phyloP scores from a whole-genome alignment of 1,284 basidiomycete species.

The Clitocybe nebularis region DNA sequence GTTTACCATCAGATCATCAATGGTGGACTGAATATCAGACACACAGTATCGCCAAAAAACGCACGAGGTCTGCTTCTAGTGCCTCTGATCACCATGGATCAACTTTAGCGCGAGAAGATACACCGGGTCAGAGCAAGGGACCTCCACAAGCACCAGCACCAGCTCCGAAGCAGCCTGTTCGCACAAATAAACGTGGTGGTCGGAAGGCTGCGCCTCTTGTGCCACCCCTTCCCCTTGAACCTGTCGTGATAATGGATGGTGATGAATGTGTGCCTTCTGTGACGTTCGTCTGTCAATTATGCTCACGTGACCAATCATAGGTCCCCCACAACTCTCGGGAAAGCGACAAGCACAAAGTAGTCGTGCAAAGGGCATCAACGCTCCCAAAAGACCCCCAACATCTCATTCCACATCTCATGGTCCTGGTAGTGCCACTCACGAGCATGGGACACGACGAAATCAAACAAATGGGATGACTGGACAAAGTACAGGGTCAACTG shows the following conservation, averaged over 20 bases:
- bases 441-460: slow-evolving; percentile 43
- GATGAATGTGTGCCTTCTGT: slow-evolving; percentile 52
- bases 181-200: slow-evolving; percentile 40
- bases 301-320: slow-evolving; percentile 12
- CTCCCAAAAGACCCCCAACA: slow-evolving; percentile 43
- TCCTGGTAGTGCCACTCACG: slow-evolving; percentile 36
- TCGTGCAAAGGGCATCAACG: slow-evolving; percentile 43
- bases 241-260: slow-evolving; percentile 43
- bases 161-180: slow-evolving; percentile 23
- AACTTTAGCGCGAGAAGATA: slow-evolving; percentile 41
- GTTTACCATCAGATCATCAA: slow-evolving; percentile 8
- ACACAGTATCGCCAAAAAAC: slow-evolving; percentile 54
- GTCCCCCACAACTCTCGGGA: slow-evolving; percentile 15
- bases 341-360: slow-evolving; percentile 44
- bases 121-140: slow-evolving; percentile 28
- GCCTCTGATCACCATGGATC: slow-evolving; percentile 51
- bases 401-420: slow-evolving; percentile 39
- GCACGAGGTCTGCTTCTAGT: slow-evolving; percentile 67
- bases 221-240: slow-evolving; percentile 30
- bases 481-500: slow-evolving; percentile 23
- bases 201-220: slow-evolving; percentile 41
- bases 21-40: slow-evolving; percentile 16
- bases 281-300: not conserved
- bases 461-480: slow-evolving; percentile 29
- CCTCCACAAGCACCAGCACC: slow-evolving; percentile 25